Conservation (phyloP, 441 rosid species). For the Erodium chrysanthum region DNA sequence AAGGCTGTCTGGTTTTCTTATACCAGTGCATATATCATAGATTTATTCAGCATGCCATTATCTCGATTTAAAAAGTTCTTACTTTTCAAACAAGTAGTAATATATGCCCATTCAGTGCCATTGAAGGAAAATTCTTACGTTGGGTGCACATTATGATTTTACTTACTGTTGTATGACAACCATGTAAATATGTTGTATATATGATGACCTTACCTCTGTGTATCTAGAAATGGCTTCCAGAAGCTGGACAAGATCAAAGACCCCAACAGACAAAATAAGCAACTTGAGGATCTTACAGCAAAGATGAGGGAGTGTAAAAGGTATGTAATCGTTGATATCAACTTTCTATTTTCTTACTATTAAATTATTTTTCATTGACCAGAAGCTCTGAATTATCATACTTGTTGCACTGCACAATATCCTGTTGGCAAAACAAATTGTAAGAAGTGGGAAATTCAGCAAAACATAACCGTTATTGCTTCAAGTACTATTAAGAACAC, state of each 20-base stretch:
- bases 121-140: neutral
- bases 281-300: constrained; percentile 27
- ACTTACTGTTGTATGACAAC: neutral
- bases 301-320: constrained; percentile 32
- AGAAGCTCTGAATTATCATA: neutral
- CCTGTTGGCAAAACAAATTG: neutral
- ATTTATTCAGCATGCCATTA: neutral
- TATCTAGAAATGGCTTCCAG: constrained; percentile 27
- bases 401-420: neutral
- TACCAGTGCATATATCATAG: neutral
- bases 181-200: neutral
- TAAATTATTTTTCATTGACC: neutral
- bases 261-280: constrained; percentile 25
- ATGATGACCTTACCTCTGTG: neutral
- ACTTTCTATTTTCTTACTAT: neutral
- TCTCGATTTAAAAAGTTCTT: neutral
- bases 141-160: neutral
- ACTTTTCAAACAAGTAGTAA: neutral
- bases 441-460: neutral
- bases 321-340: constrained; percentile 5
- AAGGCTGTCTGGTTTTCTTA: neutral
- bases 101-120: neutral
- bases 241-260: constrained; percentile 28
- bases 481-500: neutral
- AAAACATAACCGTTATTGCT: neutral